phyloP scores from a whole-genome alignment of 306 rosid species.

The Corylus heterophylla region DNA sequence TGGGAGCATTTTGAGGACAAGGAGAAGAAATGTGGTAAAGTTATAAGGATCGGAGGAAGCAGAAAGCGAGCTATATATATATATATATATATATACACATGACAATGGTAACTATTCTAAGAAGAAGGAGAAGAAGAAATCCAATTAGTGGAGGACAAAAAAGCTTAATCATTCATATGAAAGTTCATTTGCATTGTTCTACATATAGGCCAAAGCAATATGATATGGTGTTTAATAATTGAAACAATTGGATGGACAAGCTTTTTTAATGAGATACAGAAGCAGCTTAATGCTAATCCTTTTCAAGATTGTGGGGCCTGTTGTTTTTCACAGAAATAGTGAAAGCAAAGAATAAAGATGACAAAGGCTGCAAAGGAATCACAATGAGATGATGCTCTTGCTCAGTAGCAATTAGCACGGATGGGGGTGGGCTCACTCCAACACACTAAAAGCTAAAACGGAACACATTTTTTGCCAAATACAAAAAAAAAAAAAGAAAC shows the following conservation, averaged over 20 bases:
- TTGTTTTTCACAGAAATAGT: conserved; percentile 34
- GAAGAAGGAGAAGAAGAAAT: background rate
- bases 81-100: background rate
- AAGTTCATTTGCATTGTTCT: background rate
- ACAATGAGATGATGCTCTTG: conserved; percentile 37
- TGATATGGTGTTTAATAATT: conserved; percentile 1
- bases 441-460: conserved; percentile 35
- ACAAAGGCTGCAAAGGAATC: conserved; percentile 31
- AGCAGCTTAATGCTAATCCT: conserved; percentile 33
- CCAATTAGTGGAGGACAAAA: background rate
- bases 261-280: conserved; percentile 18
- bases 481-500: conserved; percentile 6
- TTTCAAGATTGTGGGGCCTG: conserved; percentile 42
- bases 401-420: conserved; percentile 40
- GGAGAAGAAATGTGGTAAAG: background rate
- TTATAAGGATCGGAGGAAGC: background rate
- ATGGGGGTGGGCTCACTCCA: conserved; percentile 54
- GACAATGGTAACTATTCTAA: background rate
- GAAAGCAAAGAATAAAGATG: conserved; percentile 49
- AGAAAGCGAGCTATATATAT: background rate
- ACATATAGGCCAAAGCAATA: background rate
- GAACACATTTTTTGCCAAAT: conserved; percentile 15
- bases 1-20: no score
- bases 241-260: conserved; percentile 21
- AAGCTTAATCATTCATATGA: background rate